A percentile compares a stretch with the other conserved stretches of the same genome.
Evolutionary conservation across 164 flowering plant genomes (phyloP).

Genomic region (Aristolochia californica): DNA sequence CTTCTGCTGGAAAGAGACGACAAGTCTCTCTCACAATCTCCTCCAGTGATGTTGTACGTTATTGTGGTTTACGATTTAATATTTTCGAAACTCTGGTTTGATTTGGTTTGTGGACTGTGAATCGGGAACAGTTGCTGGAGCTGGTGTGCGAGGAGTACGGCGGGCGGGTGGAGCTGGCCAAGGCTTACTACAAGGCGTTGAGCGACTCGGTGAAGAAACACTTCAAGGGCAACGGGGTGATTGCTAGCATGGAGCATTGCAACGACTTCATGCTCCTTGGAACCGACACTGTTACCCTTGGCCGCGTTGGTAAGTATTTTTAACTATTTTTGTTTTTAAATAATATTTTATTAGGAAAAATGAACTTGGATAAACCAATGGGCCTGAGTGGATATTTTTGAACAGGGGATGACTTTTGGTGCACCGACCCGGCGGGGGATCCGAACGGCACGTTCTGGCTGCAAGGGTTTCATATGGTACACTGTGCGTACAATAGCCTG

Average conservation of each 20-base stretch:
- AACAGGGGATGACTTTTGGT: conserved; percentile 86
- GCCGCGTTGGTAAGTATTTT: conserved; percentile 63
- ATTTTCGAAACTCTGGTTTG: no score
- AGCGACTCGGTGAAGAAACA: conserved; percentile 57
- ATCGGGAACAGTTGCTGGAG: conserved; percentile 60
- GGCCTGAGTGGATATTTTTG: no score
- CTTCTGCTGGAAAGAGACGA: no score
- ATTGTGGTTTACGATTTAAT: no score
- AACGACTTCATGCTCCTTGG: conserved; percentile 90
- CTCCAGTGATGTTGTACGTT: no score
- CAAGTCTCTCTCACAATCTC: no score
- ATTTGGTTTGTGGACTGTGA: no score
- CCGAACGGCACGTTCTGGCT: conserved; percentile 84
- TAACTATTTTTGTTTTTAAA: not conserved
- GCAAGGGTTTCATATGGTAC: conserved; percentile 91
- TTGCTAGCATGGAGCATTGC: conserved; percentile 94
- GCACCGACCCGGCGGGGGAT: conserved; percentile 63
- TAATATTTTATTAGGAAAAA: no score
- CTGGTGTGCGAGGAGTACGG: conserved; percentile 75
- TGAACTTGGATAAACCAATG: no score
- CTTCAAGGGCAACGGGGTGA: conserved; percentile 79
- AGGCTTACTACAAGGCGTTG: conserved; percentile 63
- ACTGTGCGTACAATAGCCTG: conserved; percentile 81
- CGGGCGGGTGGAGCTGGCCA: conserved; percentile 74
- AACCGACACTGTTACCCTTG: conserved; percentile 62